Evolutionary conservation across 331 rosid genomes (phyloP).

Genomic region (Rhamnella rubrinervis): DNA sequence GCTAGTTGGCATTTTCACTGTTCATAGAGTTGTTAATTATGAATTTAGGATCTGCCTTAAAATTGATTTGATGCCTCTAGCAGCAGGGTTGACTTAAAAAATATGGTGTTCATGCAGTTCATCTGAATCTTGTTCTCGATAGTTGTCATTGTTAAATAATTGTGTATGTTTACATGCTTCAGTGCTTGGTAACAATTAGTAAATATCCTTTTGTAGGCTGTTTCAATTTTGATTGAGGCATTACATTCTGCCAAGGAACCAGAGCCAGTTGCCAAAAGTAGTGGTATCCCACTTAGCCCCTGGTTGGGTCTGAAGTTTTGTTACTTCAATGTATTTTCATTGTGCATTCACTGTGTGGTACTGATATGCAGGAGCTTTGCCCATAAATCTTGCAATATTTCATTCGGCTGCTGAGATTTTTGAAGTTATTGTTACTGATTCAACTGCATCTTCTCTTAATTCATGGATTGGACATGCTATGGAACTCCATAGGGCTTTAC

Average conservation of each 20-base stretch:
- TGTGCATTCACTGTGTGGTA: constrained; percentile 19
- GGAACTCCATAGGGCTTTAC: constrained; percentile 86
- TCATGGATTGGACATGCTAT: constrained; percentile 90
- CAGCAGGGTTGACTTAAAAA: neutral
- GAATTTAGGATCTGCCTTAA: neutral
- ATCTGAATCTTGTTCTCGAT: constrained; percentile 10
- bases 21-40: neutral
- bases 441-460: constrained; percentile 76
- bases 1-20: neutral
- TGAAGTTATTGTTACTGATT: constrained; percentile 94
- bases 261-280: constrained; percentile 60
- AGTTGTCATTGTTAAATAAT: constrained; percentile 11
- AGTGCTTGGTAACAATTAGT: constrained; percentile 12
- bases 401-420: constrained; percentile 97
- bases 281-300: constrained; percentile 50
- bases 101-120: neutral
- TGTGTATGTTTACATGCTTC: constrained; percentile 13
- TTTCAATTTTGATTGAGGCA: constrained; percentile 75
- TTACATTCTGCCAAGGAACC: constrained; percentile 72
- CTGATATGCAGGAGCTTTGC: constrained; percentile 69
- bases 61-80: neutral
- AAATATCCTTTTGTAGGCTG: constrained; percentile 53
- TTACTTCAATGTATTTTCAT: neutral
- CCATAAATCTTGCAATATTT: constrained; percentile 80
- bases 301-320: constrained; percentile 10